These are phyloP conservation scores for Adiantum capillusveneris DNA, from an alignment of 75 land plant species.

Conservation along the genomic window DNA sequence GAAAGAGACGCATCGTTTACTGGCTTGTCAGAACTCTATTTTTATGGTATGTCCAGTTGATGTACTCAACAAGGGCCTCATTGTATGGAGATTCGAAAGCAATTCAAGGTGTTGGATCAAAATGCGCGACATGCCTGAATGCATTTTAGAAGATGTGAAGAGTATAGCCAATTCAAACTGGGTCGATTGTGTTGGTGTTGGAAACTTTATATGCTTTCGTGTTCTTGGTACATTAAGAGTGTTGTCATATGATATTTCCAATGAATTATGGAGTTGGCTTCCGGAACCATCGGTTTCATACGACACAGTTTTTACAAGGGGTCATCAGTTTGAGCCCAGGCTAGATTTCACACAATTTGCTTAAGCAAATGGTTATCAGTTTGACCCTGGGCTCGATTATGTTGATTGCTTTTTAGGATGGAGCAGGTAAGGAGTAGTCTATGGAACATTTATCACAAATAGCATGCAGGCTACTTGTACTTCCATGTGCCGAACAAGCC, in stretches of 20 bases:
- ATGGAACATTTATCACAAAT: too few relatives aligned
- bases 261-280: background rate
- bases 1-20: background rate
- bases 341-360: background rate
- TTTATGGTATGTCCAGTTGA: slow-evolving; percentile 1
- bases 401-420: too few relatives aligned
- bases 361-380: too few relatives aligned
- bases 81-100: background rate
- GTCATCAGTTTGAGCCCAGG: background rate
- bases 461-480: too few relatives aligned
- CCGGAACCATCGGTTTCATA: background rate
- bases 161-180: slow-evolving; percentile 1
- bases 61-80: background rate
- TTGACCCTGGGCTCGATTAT: too few relatives aligned
- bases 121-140: slow-evolving; percentile 1
- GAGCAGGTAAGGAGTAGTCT: too few relatives aligned
- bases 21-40: background rate
- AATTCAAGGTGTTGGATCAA: background rate
- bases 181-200: slow-evolving; percentile 9
- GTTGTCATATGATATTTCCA: background rate
- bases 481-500: too few relatives aligned
- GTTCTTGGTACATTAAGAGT: background rate
- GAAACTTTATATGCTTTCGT: background rate
- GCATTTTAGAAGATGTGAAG: background rate
- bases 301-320: background rate